Conservation (phyloP, 2,329 filamentous ascomycete genomes). For the Pezicula carpinea region DNA sequence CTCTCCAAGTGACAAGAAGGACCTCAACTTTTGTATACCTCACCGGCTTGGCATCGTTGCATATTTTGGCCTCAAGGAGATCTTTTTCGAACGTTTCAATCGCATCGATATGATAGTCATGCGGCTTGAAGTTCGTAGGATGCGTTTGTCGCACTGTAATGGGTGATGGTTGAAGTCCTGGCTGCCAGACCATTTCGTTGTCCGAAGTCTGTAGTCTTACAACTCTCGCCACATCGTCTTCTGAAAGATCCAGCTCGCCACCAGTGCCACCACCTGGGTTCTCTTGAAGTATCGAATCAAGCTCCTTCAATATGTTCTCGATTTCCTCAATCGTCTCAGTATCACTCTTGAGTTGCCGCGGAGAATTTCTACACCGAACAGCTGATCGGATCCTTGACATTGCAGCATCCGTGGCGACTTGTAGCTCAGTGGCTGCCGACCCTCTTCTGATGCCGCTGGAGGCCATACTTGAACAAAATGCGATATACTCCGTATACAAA, state of each 20-base stretch:
- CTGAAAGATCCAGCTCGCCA: background rate
- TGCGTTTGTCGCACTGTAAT: slow-evolving; percentile 1
- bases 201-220: background rate
- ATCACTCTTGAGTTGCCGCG: background rate
- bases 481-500: no score
- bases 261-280: background rate
- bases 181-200: no score
- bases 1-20: slow-evolving; percentile 1
- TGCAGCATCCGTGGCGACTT: no score
- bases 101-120: background rate
- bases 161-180: background rate
- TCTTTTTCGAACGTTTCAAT: background rate
- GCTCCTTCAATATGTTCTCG: background rate
- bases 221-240: background rate
- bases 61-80: background rate
- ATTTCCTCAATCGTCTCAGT: slow-evolving; percentile 1
- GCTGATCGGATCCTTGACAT: no score
- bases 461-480: no score
- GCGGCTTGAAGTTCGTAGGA: background rate
- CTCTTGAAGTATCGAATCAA: background rate
- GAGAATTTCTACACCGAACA: background rate
- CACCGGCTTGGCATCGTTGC: background rate
- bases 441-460: no score
- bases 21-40: slow-evolving; percentile 2
- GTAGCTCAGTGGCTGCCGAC: no score